These are phyloP conservation scores for Fusarium burgessii DNA, from an alignment of 2,329 filamentous ascomycete genomes.

Conservation along the genomic window DNA sequence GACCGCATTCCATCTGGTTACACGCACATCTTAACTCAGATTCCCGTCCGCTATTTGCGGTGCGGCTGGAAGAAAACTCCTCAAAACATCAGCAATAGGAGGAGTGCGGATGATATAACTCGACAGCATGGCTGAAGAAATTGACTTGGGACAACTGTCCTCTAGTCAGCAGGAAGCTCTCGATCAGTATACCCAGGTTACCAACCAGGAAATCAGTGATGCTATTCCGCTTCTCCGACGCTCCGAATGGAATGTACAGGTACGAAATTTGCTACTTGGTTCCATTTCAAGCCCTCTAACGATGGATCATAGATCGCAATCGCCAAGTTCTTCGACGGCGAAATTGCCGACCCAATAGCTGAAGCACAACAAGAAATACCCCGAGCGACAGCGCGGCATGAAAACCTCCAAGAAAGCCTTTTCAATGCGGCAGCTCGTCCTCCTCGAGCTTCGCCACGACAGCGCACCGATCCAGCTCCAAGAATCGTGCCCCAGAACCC, in stretches of 20 bases:
- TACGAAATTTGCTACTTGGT: slow-evolving; percentile 50
- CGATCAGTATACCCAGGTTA: slow-evolving; percentile 89
- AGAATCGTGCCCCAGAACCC: slow-evolving; percentile 84
- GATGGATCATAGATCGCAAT: slow-evolving; percentile 80
- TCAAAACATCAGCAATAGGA: background rate
- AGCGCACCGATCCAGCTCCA: slow-evolving; percentile 75
- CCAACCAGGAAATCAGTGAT: slow-evolving; percentile 81
- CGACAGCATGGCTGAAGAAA: slow-evolving; percentile 51
- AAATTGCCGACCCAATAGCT: slow-evolving; percentile 83
- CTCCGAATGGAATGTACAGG: slow-evolving; percentile 97
- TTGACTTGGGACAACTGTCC: slow-evolving; percentile 77
- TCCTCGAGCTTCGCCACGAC: slow-evolving; percentile 42
- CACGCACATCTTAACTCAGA: background rate
- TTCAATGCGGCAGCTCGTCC: slow-evolving; percentile 48
- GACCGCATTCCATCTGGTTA: background rate
- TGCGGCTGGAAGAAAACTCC: background rate
- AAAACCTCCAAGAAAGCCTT: slow-evolving; percentile 77
- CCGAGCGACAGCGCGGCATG: slow-evolving; percentile 72
- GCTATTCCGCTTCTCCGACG: slow-evolving; percentile 83
- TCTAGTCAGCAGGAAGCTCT: slow-evolving; percentile 84
- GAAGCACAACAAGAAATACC: slow-evolving; percentile 77
- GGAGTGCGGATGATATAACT: background rate
- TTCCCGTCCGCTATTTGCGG: background rate
- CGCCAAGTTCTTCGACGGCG: slow-evolving; percentile 97
- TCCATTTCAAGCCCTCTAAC: slow-evolving; percentile 1